Conservation (phyloP, 768 basidiomycete genomes). For the Mycena galericulata region DNA sequence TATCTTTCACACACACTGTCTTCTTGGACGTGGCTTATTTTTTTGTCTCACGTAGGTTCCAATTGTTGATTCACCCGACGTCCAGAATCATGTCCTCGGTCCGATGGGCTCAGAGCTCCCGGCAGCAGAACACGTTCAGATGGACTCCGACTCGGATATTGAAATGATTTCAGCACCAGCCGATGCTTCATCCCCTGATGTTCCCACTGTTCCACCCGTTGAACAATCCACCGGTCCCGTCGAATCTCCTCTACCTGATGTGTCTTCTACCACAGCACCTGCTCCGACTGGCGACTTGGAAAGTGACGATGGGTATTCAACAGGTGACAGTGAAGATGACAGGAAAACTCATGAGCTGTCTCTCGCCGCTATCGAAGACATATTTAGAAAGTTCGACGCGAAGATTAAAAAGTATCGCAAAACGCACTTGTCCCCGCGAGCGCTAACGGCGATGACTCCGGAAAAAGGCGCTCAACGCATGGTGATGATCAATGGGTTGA, state of each 20-base stretch:
- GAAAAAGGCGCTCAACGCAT: slow-evolving; percentile 21
- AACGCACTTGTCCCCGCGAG: slow-evolving; percentile 7
- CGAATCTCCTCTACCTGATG: not conserved
- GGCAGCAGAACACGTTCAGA: not conserved
- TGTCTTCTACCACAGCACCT: not conserved
- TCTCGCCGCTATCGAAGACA: slow-evolving; percentile 6
- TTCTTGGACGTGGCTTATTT: not conserved
- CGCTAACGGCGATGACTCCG: slow-evolving; percentile 7
- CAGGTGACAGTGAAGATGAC: slow-evolving; percentile 15
- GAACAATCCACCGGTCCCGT: not conserved
- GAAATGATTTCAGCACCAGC: slow-evolving; percentile 11
- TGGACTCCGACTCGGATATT: slow-evolving; percentile 17
- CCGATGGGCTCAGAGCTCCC: slow-evolving; percentile 1
- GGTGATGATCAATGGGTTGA: slow-evolving; percentile 19
- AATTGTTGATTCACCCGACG: not conserved
- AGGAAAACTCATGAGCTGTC: slow-evolving; percentile 5
- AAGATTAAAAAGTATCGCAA: slow-evolving; percentile 21
- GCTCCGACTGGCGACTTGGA: not conserved
- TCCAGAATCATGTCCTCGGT: not conserved
- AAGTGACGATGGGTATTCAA: slow-evolving; percentile 5
- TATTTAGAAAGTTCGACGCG: not conserved
- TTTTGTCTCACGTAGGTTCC: not conserved
- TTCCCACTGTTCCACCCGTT: not conserved
- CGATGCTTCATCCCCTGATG: slow-evolving; percentile 2
- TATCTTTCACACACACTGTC: slow-evolving; percentile 5